Evolutionary conservation across 345 rosid genomes (phyloP), one percentile per base, ranked within the genome.

Genomic region (Geranium rotundifolium): DNA sequence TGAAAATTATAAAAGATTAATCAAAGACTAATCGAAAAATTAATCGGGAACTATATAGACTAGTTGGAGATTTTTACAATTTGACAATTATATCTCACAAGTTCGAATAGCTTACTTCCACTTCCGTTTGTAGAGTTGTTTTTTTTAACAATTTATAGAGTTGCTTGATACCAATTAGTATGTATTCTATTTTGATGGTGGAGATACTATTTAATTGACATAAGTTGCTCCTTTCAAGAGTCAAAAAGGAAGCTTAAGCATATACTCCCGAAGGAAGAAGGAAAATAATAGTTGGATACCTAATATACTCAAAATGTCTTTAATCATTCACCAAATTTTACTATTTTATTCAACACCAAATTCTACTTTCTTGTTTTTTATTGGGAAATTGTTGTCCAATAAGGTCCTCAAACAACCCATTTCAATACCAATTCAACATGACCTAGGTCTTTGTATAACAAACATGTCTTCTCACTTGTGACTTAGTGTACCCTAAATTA

Each of bases 191-290:
- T 41, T 6, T 41, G 10, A 5, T 41, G 50, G 50, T 41, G 50
- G 50, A 5, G 1, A 1, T 41, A 41, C 50, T 41, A 9, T 9
- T 41, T 41, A 41, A 41, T 41, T 41, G 50, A 41, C 10, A 1
- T 41, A 41, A 41, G 9, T 41, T 64, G n/a, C 19, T 1, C n/a
- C 19, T 16, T 72, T 67, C 46, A 54, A 17, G 60, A 67, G 71
- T 73, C 71, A 71, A 76, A 73, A 74, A 65, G 71, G 31, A 50
- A 34, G 34, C 67, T 49, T 39, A 46, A 71, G 58, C 56, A 59
- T 56, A 64, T 67, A 62, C 71, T 59, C 58, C 54, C 56, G 29
- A 61, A 34, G 27, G 27, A 41, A 13, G 49, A 34, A 54, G n/a
- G n/a, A n/a, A 70, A 60, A 7, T 62, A 54, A 62, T 37, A 55